A percentile compares a stretch with the other conserved stretches of the same genome.
Evolutionary conservation across 495 filamentous ascomycete species (phyloP).

Genomic region (Daldinia loculata): DNA sequence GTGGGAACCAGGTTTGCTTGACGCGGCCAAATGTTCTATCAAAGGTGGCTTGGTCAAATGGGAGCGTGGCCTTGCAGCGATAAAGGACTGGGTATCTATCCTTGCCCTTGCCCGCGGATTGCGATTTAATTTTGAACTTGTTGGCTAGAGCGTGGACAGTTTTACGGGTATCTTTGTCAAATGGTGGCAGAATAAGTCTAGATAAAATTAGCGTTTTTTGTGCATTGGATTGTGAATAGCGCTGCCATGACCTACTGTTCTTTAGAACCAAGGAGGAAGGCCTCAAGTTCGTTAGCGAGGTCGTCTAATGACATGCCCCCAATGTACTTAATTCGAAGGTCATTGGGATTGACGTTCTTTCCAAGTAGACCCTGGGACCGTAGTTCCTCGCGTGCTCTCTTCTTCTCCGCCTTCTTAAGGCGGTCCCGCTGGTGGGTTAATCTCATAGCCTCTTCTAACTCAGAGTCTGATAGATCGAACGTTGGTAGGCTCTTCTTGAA

Average conservation of each 20-base stretch:
- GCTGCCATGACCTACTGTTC: conserved; percentile 63
- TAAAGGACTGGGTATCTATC: conserved; percentile 79
- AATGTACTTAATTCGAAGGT: conserved; percentile 76
- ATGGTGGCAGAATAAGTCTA: conserved; percentile 83
- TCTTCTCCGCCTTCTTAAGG: conserved; percentile 80
- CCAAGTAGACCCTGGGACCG: conserved; percentile 82
- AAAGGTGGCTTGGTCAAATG: conserved; percentile 60
- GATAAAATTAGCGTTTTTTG: conserved; percentile 25
- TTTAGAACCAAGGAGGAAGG: conserved; percentile 71
- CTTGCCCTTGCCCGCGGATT: conserved; percentile 79
- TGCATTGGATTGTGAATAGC: neutral
- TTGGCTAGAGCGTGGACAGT: conserved; percentile 77
- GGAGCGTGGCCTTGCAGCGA: conserved; percentile 70
- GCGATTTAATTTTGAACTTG: conserved; percentile 78
- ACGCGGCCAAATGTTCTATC: conserved; percentile 52
- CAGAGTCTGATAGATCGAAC: conserved; percentile 75
- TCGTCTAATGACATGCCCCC: conserved; percentile 75
- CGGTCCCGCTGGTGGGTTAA: conserved; percentile 78
- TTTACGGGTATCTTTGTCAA: conserved; percentile 79
- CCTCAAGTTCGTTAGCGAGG: conserved; percentile 73
- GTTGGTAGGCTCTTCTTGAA: conserved; percentile 52
- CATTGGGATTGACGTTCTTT: conserved; percentile 66
- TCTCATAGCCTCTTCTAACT: conserved; percentile 70
- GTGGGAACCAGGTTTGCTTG: conserved; percentile 58
- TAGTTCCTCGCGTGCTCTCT: conserved; percentile 78